phyloP scores from a whole-genome alignment of 345 rosid species.

The Excoecaria agallocha region DNA sequence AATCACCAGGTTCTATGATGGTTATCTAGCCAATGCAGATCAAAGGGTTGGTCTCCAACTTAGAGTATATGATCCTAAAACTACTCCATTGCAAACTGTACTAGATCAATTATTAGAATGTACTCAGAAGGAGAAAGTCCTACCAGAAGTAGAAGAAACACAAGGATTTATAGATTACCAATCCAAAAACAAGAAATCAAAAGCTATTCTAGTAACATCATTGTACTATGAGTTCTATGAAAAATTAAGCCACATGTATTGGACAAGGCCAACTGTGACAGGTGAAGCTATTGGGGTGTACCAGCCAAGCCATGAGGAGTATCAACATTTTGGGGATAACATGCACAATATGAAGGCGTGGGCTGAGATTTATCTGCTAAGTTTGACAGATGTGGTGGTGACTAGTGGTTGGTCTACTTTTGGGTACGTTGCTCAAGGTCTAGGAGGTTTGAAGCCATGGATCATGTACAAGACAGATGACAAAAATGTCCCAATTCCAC shows the following conservation, averaged over 20 bases:
- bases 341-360: constrained; percentile 27
- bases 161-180: background rate
- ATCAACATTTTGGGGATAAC: constrained; percentile 15
- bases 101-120: constrained; percentile 15
- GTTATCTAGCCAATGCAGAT: constrained; percentile 22
- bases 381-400: constrained; percentile 26
- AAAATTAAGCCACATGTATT: constrained; percentile 5
- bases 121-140: constrained; percentile 3
- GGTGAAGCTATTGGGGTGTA: constrained; percentile 18
- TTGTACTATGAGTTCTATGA: constrained; percentile 1
- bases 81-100: background rate
- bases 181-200: constrained; percentile 3
- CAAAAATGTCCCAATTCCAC: background rate
- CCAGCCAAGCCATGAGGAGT: constrained; percentile 27
- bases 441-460: constrained; percentile 22
- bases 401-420: constrained; percentile 28
- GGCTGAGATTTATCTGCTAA: constrained; percentile 31
- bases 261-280: constrained; percentile 12
- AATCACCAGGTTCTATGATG: constrained; percentile 22
- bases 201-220: constrained; percentile 24
- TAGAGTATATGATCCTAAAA: constrained; percentile 6
- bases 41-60: constrained; percentile 26
- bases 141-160: constrained; percentile 10
- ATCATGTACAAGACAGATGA: constrained; percentile 6
- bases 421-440: constrained; percentile 29